Evolutionary conservation across 2,329 filamentous ascomycete genomes (phyloP).

Genomic region (Pseudocercospora macadamiae): DNA sequence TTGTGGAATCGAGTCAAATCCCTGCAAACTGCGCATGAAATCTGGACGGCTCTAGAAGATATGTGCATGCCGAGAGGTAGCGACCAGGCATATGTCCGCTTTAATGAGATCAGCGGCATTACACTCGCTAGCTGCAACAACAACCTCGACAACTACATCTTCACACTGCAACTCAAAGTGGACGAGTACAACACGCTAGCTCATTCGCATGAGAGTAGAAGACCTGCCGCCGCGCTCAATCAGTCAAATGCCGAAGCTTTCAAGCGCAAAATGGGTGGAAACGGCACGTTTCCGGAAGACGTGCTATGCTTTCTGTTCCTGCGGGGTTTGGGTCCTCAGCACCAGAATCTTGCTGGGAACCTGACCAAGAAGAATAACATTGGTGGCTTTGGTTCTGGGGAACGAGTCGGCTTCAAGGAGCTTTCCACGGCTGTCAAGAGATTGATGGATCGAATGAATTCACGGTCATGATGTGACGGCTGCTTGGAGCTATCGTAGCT

Average conservation of each 20-base stretch:
- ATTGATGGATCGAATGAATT: not conserved
- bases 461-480: no score
- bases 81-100: slow-evolving; percentile 32
- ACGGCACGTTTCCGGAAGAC: slow-evolving; percentile 32
- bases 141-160: slow-evolving; percentile 33
- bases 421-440: slow-evolving; percentile 30
- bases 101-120: slow-evolving; percentile 30
- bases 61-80: slow-evolving; percentile 35
- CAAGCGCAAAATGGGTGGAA: slow-evolving; percentile 18
- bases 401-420: slow-evolving; percentile 33
- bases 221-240: slow-evolving; percentile 15
- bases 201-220: slow-evolving; percentile 22
- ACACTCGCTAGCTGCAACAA: slow-evolving; percentile 28
- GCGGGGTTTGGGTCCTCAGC: slow-evolving; percentile 31
- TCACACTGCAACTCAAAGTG: slow-evolving; percentile 31
- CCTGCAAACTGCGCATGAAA: slow-evolving; percentile 28
- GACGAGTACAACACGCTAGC: slow-evolving; percentile 31
- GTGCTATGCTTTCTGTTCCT: slow-evolving; percentile 37
- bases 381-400: slow-evolving; percentile 37
- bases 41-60: slow-evolving; percentile 35
- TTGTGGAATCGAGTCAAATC: slow-evolving; percentile 32
- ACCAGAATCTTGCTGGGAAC: slow-evolving; percentile 28
- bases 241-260: slow-evolving; percentile 14
- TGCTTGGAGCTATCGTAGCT: no score
- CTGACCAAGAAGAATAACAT: slow-evolving; percentile 37